A percentile compares a stretch with the other conserved stretches of the same genome.
Conservation (phyloP, 2,329 filamentous ascomycete species). For the Fusarium miscanthi region DNA sequence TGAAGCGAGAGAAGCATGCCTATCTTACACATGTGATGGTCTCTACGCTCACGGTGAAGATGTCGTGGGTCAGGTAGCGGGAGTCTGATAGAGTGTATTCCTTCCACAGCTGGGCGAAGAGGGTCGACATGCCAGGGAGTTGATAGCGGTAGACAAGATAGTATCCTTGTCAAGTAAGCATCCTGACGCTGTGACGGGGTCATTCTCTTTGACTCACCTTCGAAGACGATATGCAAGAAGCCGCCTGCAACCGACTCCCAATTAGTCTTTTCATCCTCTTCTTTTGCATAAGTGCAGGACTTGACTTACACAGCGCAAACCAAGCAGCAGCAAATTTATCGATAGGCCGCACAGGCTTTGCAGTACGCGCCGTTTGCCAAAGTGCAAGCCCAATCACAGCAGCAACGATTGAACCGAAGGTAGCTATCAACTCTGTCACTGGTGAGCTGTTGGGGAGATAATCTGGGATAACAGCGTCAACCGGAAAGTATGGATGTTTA, state of each 20-base stretch:
- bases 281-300: conserved; percentile 1
- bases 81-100: conserved; percentile 91
- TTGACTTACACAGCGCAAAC: conserved; percentile 63
- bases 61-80: conserved; percentile 82
- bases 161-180: conserved; percentile 65
- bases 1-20: neutral
- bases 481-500: conserved; percentile 64
- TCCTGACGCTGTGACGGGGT: neutral
- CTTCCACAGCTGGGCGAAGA: conserved; percentile 91
- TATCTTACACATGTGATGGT: conserved; percentile 77
- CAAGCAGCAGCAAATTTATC: conserved; percentile 61
- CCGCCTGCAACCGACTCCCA: conserved; percentile 59
- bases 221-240: conserved; percentile 82
- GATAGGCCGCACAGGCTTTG: conserved; percentile 36
- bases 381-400: conserved; percentile 50
- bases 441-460: conserved; percentile 60
- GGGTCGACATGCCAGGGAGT: conserved; percentile 74
- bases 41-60: conserved; percentile 90
- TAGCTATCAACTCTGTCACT: conserved; percentile 52
- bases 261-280: neutral
- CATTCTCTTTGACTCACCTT: conserved; percentile 63
- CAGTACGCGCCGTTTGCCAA: conserved; percentile 37
- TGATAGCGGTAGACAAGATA: conserved; percentile 76
- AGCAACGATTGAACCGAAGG: conserved; percentile 51
- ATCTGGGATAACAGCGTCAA: conserved; percentile 54